These are phyloP conservation scores for Chaetomiaceae sp. DNA, from an alignment of 2,329 filamentous ascomycete species.

Conservation along the genomic window DNA sequence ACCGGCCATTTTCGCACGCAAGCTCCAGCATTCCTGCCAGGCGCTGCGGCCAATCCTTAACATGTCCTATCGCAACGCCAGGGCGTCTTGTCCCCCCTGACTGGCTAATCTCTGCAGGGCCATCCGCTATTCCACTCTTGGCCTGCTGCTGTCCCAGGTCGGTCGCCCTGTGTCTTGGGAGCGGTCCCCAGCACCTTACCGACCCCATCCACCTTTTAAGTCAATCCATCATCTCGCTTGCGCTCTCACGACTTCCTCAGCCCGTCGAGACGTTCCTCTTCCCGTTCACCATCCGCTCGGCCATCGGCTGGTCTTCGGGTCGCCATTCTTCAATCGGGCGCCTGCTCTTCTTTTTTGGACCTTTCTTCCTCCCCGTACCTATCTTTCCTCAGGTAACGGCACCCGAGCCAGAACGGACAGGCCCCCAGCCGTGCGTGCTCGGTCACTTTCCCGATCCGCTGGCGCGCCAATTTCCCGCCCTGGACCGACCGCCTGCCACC, in stretches of 20 bases:
- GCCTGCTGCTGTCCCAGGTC: slow-evolving; percentile 19
- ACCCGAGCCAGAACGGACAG: slow-evolving; percentile 15
- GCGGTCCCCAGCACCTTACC: slow-evolving; percentile 30
- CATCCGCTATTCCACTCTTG: slow-evolving; percentile 38
- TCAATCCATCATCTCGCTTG: slow-evolving; percentile 51
- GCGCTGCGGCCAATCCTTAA: slow-evolving; percentile 29
- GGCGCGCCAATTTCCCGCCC: slow-evolving; percentile 26
- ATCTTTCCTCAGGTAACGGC: slow-evolving; percentile 11
- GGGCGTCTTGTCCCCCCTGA: slow-evolving; percentile 15
- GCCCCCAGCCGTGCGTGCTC: slow-evolving; percentile 21
- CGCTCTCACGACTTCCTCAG: slow-evolving; percentile 42
- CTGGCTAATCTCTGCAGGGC: slow-evolving; percentile 40
- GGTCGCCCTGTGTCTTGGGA: slow-evolving; percentile 22
- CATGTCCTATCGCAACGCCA: slow-evolving; percentile 24
- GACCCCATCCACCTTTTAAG: slow-evolving; percentile 40
- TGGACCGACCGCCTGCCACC: slow-evolving; percentile 15
- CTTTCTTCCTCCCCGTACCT: slow-evolving; percentile 16
- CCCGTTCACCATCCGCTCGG: slow-evolving; percentile 25
- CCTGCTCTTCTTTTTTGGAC: slow-evolving; percentile 19
- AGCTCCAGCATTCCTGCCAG: too few species aligned
- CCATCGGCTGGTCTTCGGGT: slow-evolving; percentile 22
- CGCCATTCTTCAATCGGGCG: slow-evolving; percentile 19
- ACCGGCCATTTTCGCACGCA: too few species aligned
- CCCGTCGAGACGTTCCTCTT: slow-evolving; percentile 39
- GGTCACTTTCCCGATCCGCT: slow-evolving; percentile 19